Evolutionary conservation across 2,329 filamentous ascomycete species (phyloP).

Genomic region (Penicillium sp.): DNA sequence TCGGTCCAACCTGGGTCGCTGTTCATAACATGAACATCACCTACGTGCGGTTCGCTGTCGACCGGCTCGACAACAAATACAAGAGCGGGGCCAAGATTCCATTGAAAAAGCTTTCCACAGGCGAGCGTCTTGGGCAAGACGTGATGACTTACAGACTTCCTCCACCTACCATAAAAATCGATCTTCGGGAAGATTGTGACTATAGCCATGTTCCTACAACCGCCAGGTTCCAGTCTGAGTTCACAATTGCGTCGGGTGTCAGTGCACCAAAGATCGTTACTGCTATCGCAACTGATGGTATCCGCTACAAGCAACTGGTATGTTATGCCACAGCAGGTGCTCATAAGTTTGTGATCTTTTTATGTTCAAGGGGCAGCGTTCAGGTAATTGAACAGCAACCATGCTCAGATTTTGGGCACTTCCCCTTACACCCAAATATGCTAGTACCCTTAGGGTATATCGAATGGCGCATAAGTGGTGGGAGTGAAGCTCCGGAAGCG

Average conservation of each 20-base stretch:
- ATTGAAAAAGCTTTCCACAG: slow-evolving; percentile 67
- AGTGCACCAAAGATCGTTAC: slow-evolving; percentile 95
- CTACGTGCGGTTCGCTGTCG: slow-evolving; percentile 57
- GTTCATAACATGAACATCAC: slow-evolving; percentile 74
- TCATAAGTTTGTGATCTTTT: background rate
- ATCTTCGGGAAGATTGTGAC: slow-evolving; percentile 71
- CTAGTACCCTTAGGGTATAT: no score
- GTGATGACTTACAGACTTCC: slow-evolving; percentile 73
- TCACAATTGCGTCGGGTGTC: slow-evolving; percentile 85
- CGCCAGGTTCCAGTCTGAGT: slow-evolving; percentile 70
- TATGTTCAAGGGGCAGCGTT: no score
- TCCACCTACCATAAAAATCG: slow-evolving; percentile 85
- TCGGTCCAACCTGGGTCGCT: slow-evolving; percentile 67
- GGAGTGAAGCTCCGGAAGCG: no score
- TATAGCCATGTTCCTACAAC: slow-evolving; percentile 81
- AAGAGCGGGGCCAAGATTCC: slow-evolving; percentile 69
- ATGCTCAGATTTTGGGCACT: no score
- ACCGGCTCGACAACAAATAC: slow-evolving; percentile 61
- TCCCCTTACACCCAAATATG: no score
- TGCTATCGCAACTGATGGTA: slow-evolving; percentile 75
- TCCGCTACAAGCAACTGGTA: slow-evolving; percentile 81
- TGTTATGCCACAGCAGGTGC: slow-evolving; percentile 27
- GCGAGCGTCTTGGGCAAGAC: slow-evolving; percentile 64
- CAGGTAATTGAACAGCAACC: no score
- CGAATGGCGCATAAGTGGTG: no score